Conservation (phyloP, 1,284 basidiomycete genomes). For the Pyrrhoderma lamaoense region DNA sequence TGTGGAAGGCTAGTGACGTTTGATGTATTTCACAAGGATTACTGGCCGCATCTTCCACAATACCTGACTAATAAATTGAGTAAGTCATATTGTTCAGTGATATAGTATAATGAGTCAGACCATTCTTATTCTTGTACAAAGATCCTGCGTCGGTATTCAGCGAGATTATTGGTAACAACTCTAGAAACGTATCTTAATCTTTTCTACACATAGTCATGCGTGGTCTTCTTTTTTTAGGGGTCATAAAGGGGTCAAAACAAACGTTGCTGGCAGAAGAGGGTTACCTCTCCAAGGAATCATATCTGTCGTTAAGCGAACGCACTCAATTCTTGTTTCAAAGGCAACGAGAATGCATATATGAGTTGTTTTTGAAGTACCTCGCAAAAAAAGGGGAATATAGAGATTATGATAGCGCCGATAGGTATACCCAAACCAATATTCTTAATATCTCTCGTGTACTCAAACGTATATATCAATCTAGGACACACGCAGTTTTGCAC, state of each 20-base stretch:
- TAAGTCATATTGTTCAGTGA: constrained; percentile 22
- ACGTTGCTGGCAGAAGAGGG: constrained; percentile 31
- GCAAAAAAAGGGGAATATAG: constrained; percentile 37
- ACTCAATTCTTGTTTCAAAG: constrained; percentile 48
- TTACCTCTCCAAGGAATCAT: constrained; percentile 39
- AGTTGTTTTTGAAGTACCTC: constrained; percentile 48
- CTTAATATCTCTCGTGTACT: too few relatives aligned
- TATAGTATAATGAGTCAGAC: too few relatives aligned
- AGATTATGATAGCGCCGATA: constrained; percentile 58
- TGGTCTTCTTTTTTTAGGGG: constrained; percentile 37
- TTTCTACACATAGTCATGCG: too few relatives aligned
- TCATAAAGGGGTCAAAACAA: constrained; percentile 60
- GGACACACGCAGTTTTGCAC: constrained; percentile 48
- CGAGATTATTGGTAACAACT: constrained; percentile 52
- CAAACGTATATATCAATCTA: constrained; percentile 15
- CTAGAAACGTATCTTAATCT: background rate
- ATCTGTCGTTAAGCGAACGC: constrained; percentile 42
- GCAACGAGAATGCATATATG: constrained; percentile 43
- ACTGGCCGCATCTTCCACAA: constrained; percentile 62
- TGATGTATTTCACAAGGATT: constrained; percentile 42
- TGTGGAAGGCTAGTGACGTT: constrained; percentile 37
- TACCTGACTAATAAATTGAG: constrained; percentile 47
- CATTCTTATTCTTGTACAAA: constrained; percentile 23
- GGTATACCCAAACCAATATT: too few relatives aligned
- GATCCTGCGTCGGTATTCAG: constrained; percentile 59